Base-by-base conservation (phyloP, 768 basidiomycete genomes). In the Leccinum boreale region DNA sequence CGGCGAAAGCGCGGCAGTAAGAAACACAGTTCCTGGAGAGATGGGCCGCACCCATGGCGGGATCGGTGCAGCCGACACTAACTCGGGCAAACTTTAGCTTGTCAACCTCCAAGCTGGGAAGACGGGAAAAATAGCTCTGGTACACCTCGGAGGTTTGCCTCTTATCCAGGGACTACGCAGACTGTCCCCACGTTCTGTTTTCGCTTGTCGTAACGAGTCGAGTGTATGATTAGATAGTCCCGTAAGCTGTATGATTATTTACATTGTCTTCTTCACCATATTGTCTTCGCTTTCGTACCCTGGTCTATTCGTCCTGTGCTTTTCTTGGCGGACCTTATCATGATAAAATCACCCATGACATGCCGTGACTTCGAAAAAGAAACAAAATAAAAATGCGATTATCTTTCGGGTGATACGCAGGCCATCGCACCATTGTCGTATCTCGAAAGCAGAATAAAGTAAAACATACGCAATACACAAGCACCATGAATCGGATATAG, bases 51-150 rank as follows among this genome's bases (percentile, higher is more conserved):
- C 76, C 46, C 65, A 71, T 57, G 78, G 79, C 3, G 81, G 81
- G 24, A 50, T 74, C 42, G 74, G 70, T 65, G 69, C 68, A 67
- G 61, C 65, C 55, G 71, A 76, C 45, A 77, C 78, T 23, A 57
- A 60, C 57, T 48, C 67, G 14, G 78, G 77, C 52, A 62, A 73
- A 71, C 77, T 78, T 48, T 80, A 74, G 67, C 71, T 74, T 58
- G 83, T 79, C 45, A 68, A 77, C 59, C 74, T 75, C n/a, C 42
- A 19, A 52, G 78, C 77, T 53, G 80, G 79, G 82, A 79, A 80
- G 24, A 26, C 69, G 60, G 75, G 81, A 63, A 83, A 79, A 68
- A 81, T 57, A 46, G 12, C 49, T 15, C 33, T 39, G 61, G 50
- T 47, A 21, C 50, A 50, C 23, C 24, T 28, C 39, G 57, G 44